Evolutionary conservation across 2,329 filamentous ascomycete species (phyloP).

Genomic region (Neocucurbitaria cava): DNA sequence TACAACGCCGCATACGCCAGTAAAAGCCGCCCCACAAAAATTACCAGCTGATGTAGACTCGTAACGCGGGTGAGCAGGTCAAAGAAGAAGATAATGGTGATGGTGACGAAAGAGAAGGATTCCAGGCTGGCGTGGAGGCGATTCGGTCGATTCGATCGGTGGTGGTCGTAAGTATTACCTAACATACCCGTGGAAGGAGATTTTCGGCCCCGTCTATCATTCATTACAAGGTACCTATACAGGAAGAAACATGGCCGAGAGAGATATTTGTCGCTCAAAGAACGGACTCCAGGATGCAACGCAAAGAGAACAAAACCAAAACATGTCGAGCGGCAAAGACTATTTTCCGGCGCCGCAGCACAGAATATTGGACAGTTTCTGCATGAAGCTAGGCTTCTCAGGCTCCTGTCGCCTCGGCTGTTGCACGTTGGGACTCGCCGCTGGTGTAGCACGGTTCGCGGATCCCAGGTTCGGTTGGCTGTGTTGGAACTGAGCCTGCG

Average conservation of each 20-base stretch:
- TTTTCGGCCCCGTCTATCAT: constrained; percentile 50
- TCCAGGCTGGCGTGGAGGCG: constrained; percentile 34
- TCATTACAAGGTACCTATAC: constrained; percentile 53
- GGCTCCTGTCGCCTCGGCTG: constrained; percentile 68
- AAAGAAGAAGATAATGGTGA: constrained; percentile 24
- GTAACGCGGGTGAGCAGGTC: constrained; percentile 23
- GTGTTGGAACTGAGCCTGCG: constrained; percentile 95
- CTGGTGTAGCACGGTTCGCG: constrained; percentile 66
- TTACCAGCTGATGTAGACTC: constrained; percentile 13
- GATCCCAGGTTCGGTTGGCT: constrained; percentile 81
- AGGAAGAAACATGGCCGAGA: constrained; percentile 41
- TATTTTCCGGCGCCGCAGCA: constrained; percentile 70
- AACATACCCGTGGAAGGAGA: constrained; percentile 39
- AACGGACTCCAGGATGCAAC: constrained; percentile 46
- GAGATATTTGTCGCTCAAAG: constrained; percentile 39
- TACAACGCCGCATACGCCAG: constrained; percentile 37
- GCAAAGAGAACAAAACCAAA: constrained; percentile 28
- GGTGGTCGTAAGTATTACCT: constrained; percentile 43
- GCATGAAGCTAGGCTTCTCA: constrained; percentile 74
- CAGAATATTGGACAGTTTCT: constrained; percentile 90
- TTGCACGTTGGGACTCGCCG: constrained; percentile 53
- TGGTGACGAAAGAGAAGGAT: constrained; percentile 31
- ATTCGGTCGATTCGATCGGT: constrained; percentile 27
- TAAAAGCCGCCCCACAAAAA: constrained; percentile 28
- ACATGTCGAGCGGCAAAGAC: constrained; percentile 26